These are phyloP conservation scores for Vitis amurensis DNA, from an alignment of 164 flowering plant species.

Conservation along the genomic window DNA sequence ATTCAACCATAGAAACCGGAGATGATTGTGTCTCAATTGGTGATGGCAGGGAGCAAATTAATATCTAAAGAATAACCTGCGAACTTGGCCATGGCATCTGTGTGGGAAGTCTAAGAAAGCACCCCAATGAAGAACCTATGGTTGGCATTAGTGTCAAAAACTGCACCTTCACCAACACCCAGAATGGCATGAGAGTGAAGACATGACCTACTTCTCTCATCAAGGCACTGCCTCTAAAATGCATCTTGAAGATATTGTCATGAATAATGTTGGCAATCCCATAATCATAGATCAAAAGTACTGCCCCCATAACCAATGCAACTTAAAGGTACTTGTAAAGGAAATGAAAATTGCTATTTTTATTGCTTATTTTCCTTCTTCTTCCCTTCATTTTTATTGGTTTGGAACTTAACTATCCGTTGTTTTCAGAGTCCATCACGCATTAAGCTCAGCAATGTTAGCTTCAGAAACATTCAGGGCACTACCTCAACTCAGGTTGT, in stretches of 20 bases:
- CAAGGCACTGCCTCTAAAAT: constrained; percentile 2
- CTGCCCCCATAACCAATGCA: constrained; percentile 18
- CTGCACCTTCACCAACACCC: constrained; percentile 9
- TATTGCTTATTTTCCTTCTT: not conserved
- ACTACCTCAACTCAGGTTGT: constrained; percentile 23
- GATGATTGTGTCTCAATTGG: constrained; percentile 43
- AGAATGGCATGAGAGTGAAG: constrained; percentile 27
- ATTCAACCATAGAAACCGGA: constrained; percentile 28
- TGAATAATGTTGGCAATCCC: constrained; percentile 24
- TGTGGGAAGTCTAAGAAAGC: constrained; percentile 24
- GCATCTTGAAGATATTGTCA: constrained; percentile 12
- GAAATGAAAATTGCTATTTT: too few species aligned
- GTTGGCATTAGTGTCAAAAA: constrained; percentile 9
- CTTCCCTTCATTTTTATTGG: not conserved
- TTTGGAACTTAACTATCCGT: too few species aligned
- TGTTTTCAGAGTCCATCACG: not conserved
- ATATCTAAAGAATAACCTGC: constrained; percentile 3
- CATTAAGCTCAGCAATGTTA: constrained; percentile 30
- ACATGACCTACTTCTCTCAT: constrained; percentile 7
- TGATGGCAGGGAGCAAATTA: not conserved
- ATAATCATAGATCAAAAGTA: constrained; percentile 28
- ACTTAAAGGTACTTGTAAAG: constrained; percentile 1
- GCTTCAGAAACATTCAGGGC: constrained; percentile 29
- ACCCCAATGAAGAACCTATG: constrained; percentile 12
- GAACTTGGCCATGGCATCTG: constrained; percentile 30